Evolutionary conservation across 2,329 filamentous ascomycete genomes (phyloP).

Genomic region (Aspergillus arachidicola): DNA sequence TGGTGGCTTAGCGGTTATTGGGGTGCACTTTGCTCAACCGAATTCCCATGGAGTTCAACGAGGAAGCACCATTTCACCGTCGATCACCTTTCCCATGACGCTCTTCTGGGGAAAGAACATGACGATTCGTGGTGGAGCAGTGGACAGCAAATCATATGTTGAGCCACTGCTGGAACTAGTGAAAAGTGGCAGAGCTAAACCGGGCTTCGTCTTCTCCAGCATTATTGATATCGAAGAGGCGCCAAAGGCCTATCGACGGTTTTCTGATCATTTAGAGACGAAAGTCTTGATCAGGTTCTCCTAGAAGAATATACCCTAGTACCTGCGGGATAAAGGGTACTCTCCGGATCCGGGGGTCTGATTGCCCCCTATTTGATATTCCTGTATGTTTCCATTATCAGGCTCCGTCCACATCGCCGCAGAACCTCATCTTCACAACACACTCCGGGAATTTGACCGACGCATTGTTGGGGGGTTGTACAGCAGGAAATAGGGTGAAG

Average conservation of each 20-base stretch:
- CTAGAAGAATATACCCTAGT: background rate
- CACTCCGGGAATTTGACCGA: too few relatives aligned
- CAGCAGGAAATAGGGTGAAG: too few relatives aligned
- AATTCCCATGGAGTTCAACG: background rate
- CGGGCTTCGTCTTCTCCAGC: slow-evolving; percentile 30
- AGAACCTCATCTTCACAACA: too few relatives aligned
- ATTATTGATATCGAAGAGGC: slow-evolving; percentile 34
- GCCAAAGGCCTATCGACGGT: slow-evolving; percentile 28
- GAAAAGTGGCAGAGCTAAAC: slow-evolving; percentile 25
- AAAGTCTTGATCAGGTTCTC: slow-evolving; percentile 23
- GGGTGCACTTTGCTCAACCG: background rate
- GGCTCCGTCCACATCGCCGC: too few relatives aligned
- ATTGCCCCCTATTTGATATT: too few relatives aligned
- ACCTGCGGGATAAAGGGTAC: background rate
- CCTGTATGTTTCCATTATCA: too few relatives aligned
- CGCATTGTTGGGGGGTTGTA: too few relatives aligned
- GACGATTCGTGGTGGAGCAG: background rate
- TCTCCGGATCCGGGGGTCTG: too few relatives aligned
- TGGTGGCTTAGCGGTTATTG: background rate
- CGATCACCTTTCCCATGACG: background rate
- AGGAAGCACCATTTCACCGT: background rate
- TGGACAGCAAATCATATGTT: background rate
- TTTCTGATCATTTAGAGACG: slow-evolving; percentile 23
- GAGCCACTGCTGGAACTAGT: slow-evolving; percentile 19
- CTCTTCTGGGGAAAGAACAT: slow-evolving; percentile 1